Evolutionary conservation across 345 rosid species (phyloP), one percentile per base, ranked within the genome.

Genomic region (Xanthoceras sorbifolium): DNA sequence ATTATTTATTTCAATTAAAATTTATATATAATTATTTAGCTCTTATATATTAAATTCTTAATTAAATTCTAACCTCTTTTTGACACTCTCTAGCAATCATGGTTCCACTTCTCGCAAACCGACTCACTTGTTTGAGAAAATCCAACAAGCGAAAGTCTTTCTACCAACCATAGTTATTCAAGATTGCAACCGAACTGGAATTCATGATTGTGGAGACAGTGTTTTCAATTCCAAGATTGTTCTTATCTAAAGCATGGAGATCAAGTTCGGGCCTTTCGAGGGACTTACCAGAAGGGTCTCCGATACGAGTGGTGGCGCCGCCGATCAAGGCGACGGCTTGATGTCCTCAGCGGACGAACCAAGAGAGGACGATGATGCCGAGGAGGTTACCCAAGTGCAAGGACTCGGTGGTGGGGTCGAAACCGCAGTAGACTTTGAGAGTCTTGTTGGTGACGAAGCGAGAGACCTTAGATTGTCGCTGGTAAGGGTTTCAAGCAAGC

Each of bases 91-190:
- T 96, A 9, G 89, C 87, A 77, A 90, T 86, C 99, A 96, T 96
- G 4, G 86, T 79, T 55, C 99, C 93, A 52, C 93, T 91, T 73
- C 98, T 87, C 17, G 99, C 98, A 82, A 70, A 96, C 48, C 87
- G 82, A 55, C 98, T 98, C 0, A 96, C 97, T 60, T 85, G 82
- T 81, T 87, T 92, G 66, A 96, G 85, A 78, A 96, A 93, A 77
- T 96, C 97, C 42, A 93, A 87, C 82, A 93, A 78, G 75, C 63
- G 84, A 77, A 93, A 81, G 61, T 92, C 97, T 85, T 89, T 96
- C 99, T 97, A 93, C 98, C 99, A 96, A 60, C 92, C 97, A 77
- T 92, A 93, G 83, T 96, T 96, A 79, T 96, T 93, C 77, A 93
- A 57, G 78, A 92, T 86, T 80, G 72, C 81, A 55, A 87, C 76